Conservation (phyloP, 2,329 filamentous ascomycete genomes). For the Helotiales sp. region DNA sequence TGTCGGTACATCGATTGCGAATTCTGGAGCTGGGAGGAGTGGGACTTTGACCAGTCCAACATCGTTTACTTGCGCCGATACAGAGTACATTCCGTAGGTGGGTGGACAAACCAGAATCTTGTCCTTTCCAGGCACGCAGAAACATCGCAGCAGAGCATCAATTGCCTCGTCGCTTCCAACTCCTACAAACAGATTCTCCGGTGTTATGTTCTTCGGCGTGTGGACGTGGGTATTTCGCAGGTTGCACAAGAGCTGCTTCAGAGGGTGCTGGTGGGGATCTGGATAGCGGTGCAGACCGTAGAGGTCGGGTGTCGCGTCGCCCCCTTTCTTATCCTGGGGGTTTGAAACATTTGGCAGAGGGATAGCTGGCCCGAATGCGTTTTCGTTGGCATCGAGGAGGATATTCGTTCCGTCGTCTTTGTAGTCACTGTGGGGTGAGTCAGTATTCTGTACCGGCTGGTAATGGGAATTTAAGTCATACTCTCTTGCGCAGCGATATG, state of each 20-base stretch:
- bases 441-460: conserved; percentile 8
- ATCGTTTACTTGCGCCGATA: conserved; percentile 94
- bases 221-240: conserved; percentile 86
- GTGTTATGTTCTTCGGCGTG: conserved; percentile 73
- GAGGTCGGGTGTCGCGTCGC: conserved; percentile 68
- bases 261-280: conserved; percentile 86
- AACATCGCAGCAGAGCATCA: conserved; percentile 89
- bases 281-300: conserved; percentile 90
- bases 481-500: conserved; percentile 84
- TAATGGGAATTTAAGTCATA: conserved; percentile 51
- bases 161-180: conserved; percentile 98
- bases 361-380: conserved; percentile 87
- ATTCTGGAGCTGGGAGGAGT: conserved; percentile 71
- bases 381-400: conserved; percentile 97
- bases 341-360: conserved; percentile 52
- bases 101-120: conserved; percentile 94
- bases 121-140: conserved; percentile 86
- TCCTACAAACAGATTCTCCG: conserved; percentile 89
- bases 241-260: conserved; percentile 86
- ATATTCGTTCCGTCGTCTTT: conserved; percentile 97
- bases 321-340: conserved; percentile 43
- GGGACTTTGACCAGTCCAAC: conserved; percentile 86
- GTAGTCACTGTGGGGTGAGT: conserved; percentile 76
- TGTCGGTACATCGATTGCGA: conserved; percentile 73
- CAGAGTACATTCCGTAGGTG: conserved; percentile 98